Evolutionary conservation across 2,329 filamentous ascomycete genomes (phyloP).

Genomic region (Ilyonectria sp.): DNA sequence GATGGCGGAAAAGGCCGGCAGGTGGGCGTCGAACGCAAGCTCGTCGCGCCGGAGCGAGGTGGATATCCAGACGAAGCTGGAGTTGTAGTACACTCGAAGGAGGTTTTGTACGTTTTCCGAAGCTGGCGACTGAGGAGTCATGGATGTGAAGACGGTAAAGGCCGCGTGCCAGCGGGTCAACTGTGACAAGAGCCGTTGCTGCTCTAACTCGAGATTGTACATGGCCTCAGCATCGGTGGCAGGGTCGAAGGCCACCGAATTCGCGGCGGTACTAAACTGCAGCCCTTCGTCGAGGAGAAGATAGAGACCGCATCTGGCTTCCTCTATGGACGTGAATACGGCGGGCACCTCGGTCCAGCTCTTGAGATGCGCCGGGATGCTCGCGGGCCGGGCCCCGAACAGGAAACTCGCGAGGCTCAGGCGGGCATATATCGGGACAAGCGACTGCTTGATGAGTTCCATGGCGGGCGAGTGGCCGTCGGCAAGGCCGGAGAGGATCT

Average conservation of each 20-base stretch:
- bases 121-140: constrained; percentile 35
- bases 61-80: constrained; percentile 53
- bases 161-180: constrained; percentile 51
- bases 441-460: constrained; percentile 56
- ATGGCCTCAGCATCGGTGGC: constrained; percentile 43
- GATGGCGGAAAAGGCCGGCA: constrained; percentile 55
- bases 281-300: constrained; percentile 58
- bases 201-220: constrained; percentile 48
- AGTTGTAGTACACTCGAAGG: constrained; percentile 56
- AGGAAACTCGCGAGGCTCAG: constrained; percentile 59
- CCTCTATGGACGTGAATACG: constrained; percentile 52
- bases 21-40: constrained; percentile 53
- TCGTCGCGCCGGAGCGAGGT: constrained; percentile 51
- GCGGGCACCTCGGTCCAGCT: constrained; percentile 50
- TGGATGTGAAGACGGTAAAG: constrained; percentile 49
- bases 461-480: constrained; percentile 49
- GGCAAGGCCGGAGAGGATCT: constrained; percentile 56
- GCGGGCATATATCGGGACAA: constrained; percentile 62
- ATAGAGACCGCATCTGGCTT: constrained; percentile 53
- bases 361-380: constrained; percentile 55
- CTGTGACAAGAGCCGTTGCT: constrained; percentile 52
- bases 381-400: constrained; percentile 55
- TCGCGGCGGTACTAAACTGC: constrained; percentile 52
- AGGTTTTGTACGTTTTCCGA: constrained; percentile 45
- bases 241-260: constrained; percentile 46